Percentiles rank a stretch among this genome's conserved stretches.
These are phyloP conservation scores for Anthostomella pinea DNA, from an alignment of 2,329 filamentous ascomycete species.

Conservation along the genomic window DNA sequence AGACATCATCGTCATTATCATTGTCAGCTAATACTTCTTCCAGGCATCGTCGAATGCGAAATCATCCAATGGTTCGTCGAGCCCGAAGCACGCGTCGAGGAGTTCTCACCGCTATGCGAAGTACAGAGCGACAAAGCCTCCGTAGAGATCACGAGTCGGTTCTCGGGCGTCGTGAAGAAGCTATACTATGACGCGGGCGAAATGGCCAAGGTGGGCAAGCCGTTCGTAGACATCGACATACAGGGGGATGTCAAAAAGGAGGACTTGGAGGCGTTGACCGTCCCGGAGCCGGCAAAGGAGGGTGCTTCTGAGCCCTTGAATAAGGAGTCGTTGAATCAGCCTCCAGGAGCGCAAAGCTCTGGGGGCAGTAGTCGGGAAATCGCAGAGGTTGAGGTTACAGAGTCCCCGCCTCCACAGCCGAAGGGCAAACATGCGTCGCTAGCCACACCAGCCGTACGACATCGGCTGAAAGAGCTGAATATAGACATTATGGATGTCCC, in stretches of 20 bases:
- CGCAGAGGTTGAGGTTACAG: constrained; percentile 7
- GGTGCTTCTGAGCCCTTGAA: constrained; percentile 25
- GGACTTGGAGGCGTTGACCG: constrained; percentile 45
- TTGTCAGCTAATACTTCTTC: constrained; percentile 12
- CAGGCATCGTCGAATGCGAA: constrained; percentile 96
- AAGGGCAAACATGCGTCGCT: constrained; percentile 69
- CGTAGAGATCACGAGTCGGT: constrained; percentile 90
- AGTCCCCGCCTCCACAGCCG: constrained; percentile 26
- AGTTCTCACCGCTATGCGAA: constrained; percentile 97
- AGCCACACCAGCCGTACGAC: constrained; percentile 89
- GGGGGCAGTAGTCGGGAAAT: constrained; percentile 8
- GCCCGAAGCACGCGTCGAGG: constrained; percentile 90
- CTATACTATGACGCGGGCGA: constrained; percentile 94
- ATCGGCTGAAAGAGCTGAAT: constrained; percentile 76
- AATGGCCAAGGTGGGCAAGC: constrained; percentile 93
- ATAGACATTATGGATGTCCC: constrained; percentile 74
- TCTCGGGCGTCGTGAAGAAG: constrained; percentile 93
- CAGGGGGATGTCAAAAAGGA: constrained; percentile 69
- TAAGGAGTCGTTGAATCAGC: constrained; percentile 19
- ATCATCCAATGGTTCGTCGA: constrained; percentile 99
- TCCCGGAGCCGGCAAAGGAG: constrained; percentile 31
- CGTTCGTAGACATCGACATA: constrained; percentile 93
- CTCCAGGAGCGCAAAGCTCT: constrained; percentile 13
- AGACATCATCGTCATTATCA: background rate
- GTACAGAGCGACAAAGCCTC: constrained; percentile 97